phyloP scores from a whole-genome alignment of 495 filamentous ascomycete genomes.

The Platismatia glauca region DNA sequence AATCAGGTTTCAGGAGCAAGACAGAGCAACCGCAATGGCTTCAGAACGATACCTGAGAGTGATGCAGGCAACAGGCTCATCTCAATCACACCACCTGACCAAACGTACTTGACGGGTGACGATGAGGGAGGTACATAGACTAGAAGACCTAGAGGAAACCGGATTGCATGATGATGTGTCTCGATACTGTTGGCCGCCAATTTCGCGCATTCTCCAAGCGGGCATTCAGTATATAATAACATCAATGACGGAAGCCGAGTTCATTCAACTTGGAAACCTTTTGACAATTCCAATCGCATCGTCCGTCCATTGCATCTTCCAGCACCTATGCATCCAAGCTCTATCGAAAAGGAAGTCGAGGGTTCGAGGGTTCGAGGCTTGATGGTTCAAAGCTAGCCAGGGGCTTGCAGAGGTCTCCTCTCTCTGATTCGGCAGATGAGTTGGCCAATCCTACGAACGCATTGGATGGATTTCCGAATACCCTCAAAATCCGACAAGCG shows the following conservation, averaged over 20 bases:
- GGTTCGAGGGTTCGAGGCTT: neutral
- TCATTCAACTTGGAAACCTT: neutral
- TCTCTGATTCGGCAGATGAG: conserved; percentile 4
- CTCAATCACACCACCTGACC: neutral
- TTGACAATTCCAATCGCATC: neutral
- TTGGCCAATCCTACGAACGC: conserved; percentile 6
- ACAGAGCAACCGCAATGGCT: neutral
- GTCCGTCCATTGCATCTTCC: neutral
- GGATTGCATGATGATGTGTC: conserved; percentile 17
- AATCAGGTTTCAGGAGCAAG: neutral
- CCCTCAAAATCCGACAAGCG: neutral
- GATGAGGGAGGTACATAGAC: neutral
- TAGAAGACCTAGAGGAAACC: conserved; percentile 1
- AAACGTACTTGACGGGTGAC: neutral
- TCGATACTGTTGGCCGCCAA: conserved; percentile 2
- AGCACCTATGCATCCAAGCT: neutral
- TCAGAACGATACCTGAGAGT: neutral
- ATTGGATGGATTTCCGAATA: neutral
- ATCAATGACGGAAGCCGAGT: neutral
- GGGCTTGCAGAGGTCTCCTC: conserved; percentile 1
- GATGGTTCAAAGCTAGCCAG: conserved; percentile 5
- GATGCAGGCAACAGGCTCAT: neutral
- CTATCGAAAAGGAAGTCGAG: neutral
- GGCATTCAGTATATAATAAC: conserved; percentile 1
- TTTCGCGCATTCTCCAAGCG: conserved; percentile 2